These are phyloP conservation scores for Amphicarpaea edgeworthii DNA, from an alignment of 306 rosid species.

Conservation along the genomic window DNA sequence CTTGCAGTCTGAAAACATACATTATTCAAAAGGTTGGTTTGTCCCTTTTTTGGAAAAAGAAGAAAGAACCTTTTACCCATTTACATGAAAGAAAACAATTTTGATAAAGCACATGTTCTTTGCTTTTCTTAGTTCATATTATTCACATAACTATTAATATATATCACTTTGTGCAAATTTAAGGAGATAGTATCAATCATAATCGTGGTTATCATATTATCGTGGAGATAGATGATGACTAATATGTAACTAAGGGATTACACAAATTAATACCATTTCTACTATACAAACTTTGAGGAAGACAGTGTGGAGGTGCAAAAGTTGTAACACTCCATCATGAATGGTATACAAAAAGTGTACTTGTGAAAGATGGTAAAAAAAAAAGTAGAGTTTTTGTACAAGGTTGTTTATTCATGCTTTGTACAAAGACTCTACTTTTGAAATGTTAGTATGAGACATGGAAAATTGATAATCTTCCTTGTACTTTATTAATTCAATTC, in stretches of 20 bases:
- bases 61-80: slow-evolving; percentile 28
- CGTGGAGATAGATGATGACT: background rate
- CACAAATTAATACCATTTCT: background rate
- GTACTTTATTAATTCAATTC: background rate
- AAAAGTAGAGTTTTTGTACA: background rate
- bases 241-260: background rate
- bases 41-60: slow-evolving; percentile 43
- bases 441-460: background rate
- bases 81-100: slow-evolving; percentile 14
- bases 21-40: slow-evolving; percentile 24
- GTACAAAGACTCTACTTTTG: background rate
- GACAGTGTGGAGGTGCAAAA: background rate
- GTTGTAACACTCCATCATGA: background rate
- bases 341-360: background rate
- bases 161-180: background rate
- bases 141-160: background rate
- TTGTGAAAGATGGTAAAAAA: background rate
- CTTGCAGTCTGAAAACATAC: slow-evolving; percentile 19
- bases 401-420: background rate
- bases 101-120: slow-evolving; percentile 57
- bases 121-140: slow-evolving; percentile 57
- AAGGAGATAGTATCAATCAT: too few relatives aligned
- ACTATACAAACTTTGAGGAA: background rate
- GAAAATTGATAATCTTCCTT: background rate
- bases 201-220: too few relatives aligned